Evolutionary conservation across 176 grass and related monocot species (phyloP), one percentile per base, ranked within the genome.

Genomic region (Oryza coarctata): DNA sequence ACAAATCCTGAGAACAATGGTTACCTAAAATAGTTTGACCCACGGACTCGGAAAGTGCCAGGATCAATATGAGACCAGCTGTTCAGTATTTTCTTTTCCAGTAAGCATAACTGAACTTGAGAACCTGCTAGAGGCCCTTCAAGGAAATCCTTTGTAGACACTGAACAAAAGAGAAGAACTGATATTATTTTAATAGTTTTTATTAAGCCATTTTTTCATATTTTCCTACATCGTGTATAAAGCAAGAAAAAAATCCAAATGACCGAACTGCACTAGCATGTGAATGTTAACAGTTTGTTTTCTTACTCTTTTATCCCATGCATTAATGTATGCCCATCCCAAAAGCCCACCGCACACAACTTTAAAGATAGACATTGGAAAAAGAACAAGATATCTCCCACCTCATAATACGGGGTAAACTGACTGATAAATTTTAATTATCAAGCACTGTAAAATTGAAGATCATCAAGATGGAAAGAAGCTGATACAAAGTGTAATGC

Each of bases 1-100:
- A 65, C 7, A n/a, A 89, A 70, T 73, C 12, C 28, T 73, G 35
- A 76, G 26, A 72, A 79, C 26, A 7, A 78, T 52, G 47, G 12
- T 91, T 88, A 99, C 97, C 93, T 99, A 76, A 94, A 79, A 89
- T 99, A 96, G 76, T 99, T 88, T 81, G 83, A 75, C 70, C 91
- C 93, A 65, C 97, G 93, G 6, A 99, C 93, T 80, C 89, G 87
- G 32, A 96, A 99, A 75, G 87, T 96, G 75, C 82, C 60, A 74
- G 97, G 97, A 40, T 99, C 93, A 65, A 94, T 64, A 34, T 62
- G 87, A 86, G 93, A 93, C 97, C 97, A 99, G 80, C 93, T 95
- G 77, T 96, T 94, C 49, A 87, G 77, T 12, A 89, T 77, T 87
- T 96, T 99, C 61, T 90, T 90, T 82, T 95, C 97, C 44, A 92